A percentile compares a stretch with the other conserved stretches of the same genome.
These are phyloP conservation scores for Dryas alaskensis DNA, from an alignment of 306 rosid genomes.

Conservation along the genomic window DNA sequence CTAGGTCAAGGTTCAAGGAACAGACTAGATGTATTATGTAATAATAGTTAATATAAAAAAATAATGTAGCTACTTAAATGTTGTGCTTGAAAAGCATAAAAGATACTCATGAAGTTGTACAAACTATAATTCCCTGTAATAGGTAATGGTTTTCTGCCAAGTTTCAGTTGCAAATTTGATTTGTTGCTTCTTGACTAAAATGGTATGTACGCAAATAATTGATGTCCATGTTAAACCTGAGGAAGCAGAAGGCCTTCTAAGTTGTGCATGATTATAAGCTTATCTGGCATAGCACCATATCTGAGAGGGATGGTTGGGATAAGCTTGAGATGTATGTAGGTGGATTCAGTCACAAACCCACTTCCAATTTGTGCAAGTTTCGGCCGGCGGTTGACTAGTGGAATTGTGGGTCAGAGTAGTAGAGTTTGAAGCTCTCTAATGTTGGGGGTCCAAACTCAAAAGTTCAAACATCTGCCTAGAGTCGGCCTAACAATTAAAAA, in stretches of 20 bases:
- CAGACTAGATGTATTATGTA: background rate
- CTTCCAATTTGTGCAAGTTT: background rate
- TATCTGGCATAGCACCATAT: background rate
- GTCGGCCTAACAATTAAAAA: background rate
- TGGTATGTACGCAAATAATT: background rate
- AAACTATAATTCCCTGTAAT: background rate
- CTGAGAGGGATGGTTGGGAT: background rate
- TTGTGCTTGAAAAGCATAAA: background rate
- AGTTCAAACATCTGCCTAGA: background rate
- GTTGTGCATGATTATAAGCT: background rate
- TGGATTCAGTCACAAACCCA: background rate
- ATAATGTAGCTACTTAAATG: background rate
- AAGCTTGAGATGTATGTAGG: background rate
- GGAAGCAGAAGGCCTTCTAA: background rate
- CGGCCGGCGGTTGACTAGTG: background rate
- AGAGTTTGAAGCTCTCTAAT: background rate
- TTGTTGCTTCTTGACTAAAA: background rate
- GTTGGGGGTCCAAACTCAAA: background rate
- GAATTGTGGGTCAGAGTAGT: background rate
- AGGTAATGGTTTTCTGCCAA: background rate
- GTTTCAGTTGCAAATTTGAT: conserved; percentile 8
- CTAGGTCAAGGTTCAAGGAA: background rate
- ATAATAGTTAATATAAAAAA: background rate
- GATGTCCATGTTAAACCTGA: background rate
- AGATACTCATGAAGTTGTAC: background rate